phyloP scores from a whole-genome alignment of 495 filamentous ascomycete genomes.

The Margaritispora aquatica region DNA sequence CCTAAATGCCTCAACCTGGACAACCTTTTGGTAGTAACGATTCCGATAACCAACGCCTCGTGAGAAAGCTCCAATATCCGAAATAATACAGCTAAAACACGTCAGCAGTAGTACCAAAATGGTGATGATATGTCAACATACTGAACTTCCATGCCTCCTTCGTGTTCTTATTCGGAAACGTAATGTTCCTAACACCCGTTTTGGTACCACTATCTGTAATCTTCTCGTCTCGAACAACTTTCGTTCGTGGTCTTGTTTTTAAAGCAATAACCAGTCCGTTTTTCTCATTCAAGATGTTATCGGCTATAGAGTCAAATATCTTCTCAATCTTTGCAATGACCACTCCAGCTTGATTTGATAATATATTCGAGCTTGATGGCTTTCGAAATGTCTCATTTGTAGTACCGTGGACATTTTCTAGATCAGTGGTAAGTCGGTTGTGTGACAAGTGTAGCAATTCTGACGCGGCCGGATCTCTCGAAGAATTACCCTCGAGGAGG shows the following conservation, averaged over 20 bases:
- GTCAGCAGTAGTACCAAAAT: slow-evolving; percentile 25
- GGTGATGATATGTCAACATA: slow-evolving; percentile 27
- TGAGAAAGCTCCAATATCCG: slow-evolving; percentile 66
- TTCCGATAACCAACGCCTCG: slow-evolving; percentile 54
- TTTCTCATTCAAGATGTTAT: slow-evolving; percentile 37
- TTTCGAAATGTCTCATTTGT: not conserved
- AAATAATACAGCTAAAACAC: slow-evolving; percentile 42
- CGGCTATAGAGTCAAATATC: slow-evolving; percentile 44
- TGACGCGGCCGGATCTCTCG: not conserved
- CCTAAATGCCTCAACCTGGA: too few relatives aligned
- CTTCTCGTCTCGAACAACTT: not conserved
- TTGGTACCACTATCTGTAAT: slow-evolving; percentile 19
- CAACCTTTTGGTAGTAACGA: slow-evolving; percentile 74
- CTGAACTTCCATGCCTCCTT: slow-evolving; percentile 64
- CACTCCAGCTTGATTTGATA: slow-evolving; percentile 14
- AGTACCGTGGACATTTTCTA: not conserved
- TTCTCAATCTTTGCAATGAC: slow-evolving; percentile 46
- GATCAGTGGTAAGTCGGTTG: slow-evolving; percentile 3
- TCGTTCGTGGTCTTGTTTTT: slow-evolving; percentile 21
- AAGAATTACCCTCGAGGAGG: not conserved
- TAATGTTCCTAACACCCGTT: slow-evolving; percentile 17
- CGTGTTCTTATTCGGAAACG: slow-evolving; percentile 52
- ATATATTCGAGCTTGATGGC: not conserved
- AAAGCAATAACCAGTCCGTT: slow-evolving; percentile 41
- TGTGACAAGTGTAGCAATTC: slow-evolving; percentile 18